phyloP scores from a whole-genome alignment of 768 basidiomycete species.

The Rhodotorula taiwanensis region DNA sequence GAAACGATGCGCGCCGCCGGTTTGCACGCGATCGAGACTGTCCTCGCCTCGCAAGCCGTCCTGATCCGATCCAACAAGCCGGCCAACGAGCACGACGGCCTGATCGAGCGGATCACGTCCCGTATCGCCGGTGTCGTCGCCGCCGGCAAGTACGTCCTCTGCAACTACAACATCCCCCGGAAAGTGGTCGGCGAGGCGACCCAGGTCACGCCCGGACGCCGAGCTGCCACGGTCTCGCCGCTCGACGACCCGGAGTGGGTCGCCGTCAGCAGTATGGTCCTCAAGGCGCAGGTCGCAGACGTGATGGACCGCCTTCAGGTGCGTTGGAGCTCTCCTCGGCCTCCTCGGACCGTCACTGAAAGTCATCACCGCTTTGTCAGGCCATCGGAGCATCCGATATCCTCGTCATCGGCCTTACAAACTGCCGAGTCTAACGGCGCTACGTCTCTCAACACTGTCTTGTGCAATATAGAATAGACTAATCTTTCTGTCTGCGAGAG shows the following conservation, averaged over 20 bases:
- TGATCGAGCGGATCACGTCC: slow-evolving; percentile 71
- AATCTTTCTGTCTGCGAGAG: too few relatives aligned
- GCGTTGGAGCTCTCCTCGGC: background rate
- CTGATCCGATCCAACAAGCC: slow-evolving; percentile 63
- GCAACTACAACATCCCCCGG: slow-evolving; percentile 84
- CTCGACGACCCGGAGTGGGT: slow-evolving; percentile 82
- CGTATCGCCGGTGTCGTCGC: slow-evolving; percentile 91
- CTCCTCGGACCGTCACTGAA: background rate
- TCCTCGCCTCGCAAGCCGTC: slow-evolving; percentile 81
- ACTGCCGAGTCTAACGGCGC: slow-evolving; percentile 69
- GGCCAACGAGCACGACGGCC: slow-evolving; percentile 56
- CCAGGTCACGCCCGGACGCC: slow-evolving; percentile 73
- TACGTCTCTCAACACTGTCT: background rate
- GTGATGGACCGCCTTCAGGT: slow-evolving; percentile 80
- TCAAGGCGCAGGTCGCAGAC: slow-evolving; percentile 52
- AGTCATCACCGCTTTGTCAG: background rate
- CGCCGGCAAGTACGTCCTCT: slow-evolving; percentile 68
- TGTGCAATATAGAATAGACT: background rate
- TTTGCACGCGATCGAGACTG: slow-evolving; percentile 80
- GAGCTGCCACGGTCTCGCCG: slow-evolving; percentile 73
- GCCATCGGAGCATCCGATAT: slow-evolving; percentile 81
- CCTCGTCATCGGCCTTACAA: slow-evolving; percentile 78
- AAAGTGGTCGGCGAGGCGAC: slow-evolving; percentile 58
- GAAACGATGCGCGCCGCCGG: slow-evolving; percentile 99
- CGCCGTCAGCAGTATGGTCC: slow-evolving; percentile 75